Conservation (phyloP, 345 rosid genomes). For the Cardamine occulta region DNA sequence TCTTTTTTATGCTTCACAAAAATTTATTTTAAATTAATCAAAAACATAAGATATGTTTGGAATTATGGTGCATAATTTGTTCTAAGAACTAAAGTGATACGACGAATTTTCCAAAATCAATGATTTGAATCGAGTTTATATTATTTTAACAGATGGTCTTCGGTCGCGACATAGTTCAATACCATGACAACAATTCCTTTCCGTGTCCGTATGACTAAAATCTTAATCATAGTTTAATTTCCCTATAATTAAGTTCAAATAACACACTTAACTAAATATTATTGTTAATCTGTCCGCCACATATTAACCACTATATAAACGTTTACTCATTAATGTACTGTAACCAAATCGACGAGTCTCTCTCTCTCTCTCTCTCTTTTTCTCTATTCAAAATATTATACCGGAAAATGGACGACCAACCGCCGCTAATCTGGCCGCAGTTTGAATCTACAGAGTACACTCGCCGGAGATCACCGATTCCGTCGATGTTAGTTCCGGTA, state of each 20-base stretch:
- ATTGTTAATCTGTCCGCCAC: conserved; percentile 29
- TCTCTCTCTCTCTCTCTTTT: conserved; percentile 26
- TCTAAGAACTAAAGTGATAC: neutral
- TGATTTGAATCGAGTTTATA: conserved; percentile 23
- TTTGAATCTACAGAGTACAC: conserved; percentile 45
- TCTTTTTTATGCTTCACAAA: neutral
- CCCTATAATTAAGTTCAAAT: conserved; percentile 11
- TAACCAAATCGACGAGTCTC: conserved; percentile 21
- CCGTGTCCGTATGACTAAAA: conserved; percentile 45
- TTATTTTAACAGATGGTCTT: neutral
- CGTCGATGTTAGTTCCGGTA: conserved; percentile 49
- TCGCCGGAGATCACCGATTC: conserved; percentile 46
- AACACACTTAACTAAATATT: conserved; percentile 23
- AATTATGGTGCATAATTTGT: neutral
- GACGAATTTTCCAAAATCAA: conserved; percentile 21
- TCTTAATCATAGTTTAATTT: conserved; percentile 30
- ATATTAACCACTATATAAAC: conserved; percentile 32
- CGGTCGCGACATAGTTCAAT: conserved; percentile 41
- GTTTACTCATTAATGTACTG: conserved; percentile 23
- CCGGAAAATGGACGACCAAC: conserved; percentile 49
- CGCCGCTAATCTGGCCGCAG: conserved; percentile 55
- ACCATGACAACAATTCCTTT: conserved; percentile 43
- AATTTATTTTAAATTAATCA: neutral
- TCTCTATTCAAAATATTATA: conserved; percentile 7
- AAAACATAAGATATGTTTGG: neutral